Percentiles rank a stretch among this genome's conserved stretches.
Evolutionary conservation across 306 rosid species (phyloP).

Genomic region (Echinosophora koreensis): DNA sequence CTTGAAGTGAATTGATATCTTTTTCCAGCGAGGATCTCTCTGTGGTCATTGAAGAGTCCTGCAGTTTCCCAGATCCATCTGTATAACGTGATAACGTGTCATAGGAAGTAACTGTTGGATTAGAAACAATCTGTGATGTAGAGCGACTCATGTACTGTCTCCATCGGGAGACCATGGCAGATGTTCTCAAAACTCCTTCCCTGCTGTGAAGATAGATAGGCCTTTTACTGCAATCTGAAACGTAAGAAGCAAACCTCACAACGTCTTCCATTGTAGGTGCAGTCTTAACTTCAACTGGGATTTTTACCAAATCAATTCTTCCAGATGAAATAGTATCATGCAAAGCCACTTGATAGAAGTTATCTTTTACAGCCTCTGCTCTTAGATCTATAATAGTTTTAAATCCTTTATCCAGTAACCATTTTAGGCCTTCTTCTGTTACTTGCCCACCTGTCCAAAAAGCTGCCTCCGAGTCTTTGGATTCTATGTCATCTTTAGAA

Average conservation of each 20-base stretch:
- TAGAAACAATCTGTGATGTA: slow-evolving; percentile 54
- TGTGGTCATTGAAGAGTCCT: slow-evolving; percentile 45
- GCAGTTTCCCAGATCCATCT: slow-evolving; percentile 53
- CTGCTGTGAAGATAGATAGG: slow-evolving; percentile 93
- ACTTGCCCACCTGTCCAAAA: slow-evolving; percentile 98
- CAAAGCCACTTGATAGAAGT: slow-evolving; percentile 65
- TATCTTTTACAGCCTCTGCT: slow-evolving; percentile 81
- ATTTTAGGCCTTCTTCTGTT: slow-evolving; percentile 92
- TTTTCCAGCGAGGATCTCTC: slow-evolving; percentile 52
- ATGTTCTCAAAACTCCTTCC: slow-evolving; percentile 89
- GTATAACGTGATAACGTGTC: slow-evolving; percentile 47
- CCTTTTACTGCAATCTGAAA: slow-evolving; percentile 71
- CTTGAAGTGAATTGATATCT: slow-evolving; percentile 49
- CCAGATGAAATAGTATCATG: slow-evolving; percentile 71
- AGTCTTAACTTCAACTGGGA: slow-evolving; percentile 86
- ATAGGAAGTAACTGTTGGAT: slow-evolving; percentile 50
- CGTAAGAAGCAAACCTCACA: slow-evolving; percentile 76
- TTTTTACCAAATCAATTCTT: slow-evolving; percentile 73
- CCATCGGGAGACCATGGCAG: slow-evolving; percentile 98
- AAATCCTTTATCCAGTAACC: slow-evolving; percentile 80
- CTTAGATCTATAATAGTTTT: slow-evolving; percentile 88
- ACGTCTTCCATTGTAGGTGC: slow-evolving; percentile 96
- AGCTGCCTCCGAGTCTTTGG: slow-evolving; percentile 63
- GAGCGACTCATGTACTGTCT: slow-evolving; percentile 73
- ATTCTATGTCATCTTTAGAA: slow-evolving; percentile 62